Evolutionary conservation across 768 basidiomycete species (phyloP).

Genomic region (Lentinula boryana): DNA sequence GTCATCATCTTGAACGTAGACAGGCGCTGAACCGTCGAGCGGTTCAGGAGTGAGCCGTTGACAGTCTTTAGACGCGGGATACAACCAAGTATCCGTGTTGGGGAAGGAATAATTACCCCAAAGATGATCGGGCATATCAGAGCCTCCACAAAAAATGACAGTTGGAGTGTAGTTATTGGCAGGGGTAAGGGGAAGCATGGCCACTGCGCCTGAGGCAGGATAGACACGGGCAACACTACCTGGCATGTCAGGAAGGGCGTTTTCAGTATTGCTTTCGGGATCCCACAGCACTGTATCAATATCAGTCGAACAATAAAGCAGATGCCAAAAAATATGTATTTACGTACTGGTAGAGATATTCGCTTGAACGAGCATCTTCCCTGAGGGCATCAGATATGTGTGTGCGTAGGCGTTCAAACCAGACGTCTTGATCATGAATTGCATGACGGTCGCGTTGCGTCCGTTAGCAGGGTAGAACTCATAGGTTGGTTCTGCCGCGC

Average conservation of each 20-base stretch:
- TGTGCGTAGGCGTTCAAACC: slow-evolving; percentile 77
- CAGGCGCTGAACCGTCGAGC: slow-evolving; percentile 50
- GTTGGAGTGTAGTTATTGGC: slow-evolving; percentile 85
- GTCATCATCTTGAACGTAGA: slow-evolving; percentile 67
- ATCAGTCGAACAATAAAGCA: slow-evolving; percentile 8
- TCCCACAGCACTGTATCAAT: slow-evolving; percentile 41
- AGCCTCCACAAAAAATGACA: slow-evolving; percentile 88
- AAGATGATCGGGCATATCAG: slow-evolving; percentile 60
- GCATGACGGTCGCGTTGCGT: slow-evolving; percentile 41
- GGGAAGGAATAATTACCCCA: slow-evolving; percentile 80
- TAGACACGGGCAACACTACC: slow-evolving; percentile 73
- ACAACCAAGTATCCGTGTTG: slow-evolving; percentile 65
- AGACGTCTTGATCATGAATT: slow-evolving; percentile 66
- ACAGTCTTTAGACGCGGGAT: slow-evolving; percentile 67
- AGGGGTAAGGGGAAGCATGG: slow-evolving; percentile 88
- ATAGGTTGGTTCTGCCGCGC: slow-evolving; percentile 74
- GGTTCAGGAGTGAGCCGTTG: slow-evolving; percentile 88
- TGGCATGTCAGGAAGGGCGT: slow-evolving; percentile 67
- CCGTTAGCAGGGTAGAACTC: slow-evolving; percentile 75
- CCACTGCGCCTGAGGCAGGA: slow-evolving; percentile 82
- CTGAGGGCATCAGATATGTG: slow-evolving; percentile 68
- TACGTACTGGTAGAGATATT: slow-evolving; percentile 69
- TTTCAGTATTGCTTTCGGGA: slow-evolving; percentile 49
- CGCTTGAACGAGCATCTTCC: slow-evolving; percentile 77
- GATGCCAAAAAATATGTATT: slow-evolving; percentile 2